Percentiles rank a stretch among this genome's conserved stretches.
Conservation (phyloP, 1,139 yeast genomes). For the Insectozyma bohioensis region DNA sequence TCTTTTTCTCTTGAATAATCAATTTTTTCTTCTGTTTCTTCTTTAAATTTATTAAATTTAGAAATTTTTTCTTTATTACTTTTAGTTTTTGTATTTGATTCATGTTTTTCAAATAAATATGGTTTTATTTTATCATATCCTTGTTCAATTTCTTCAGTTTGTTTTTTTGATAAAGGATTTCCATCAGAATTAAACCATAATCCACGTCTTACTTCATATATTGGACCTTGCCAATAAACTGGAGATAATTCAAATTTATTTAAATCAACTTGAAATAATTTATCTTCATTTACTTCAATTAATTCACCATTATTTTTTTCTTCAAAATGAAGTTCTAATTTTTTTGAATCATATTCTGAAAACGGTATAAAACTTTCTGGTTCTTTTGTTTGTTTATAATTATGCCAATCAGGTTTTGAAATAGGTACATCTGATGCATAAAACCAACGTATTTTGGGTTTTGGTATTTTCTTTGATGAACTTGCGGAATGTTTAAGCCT, state of each 20-base stretch:
- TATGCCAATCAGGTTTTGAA: constrained; percentile 61
- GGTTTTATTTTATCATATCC: constrained; percentile 44
- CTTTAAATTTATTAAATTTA: constrained; percentile 21
- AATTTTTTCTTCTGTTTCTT: constrained; percentile 11
- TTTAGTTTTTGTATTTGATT: constrained; percentile 12
- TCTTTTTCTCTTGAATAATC: constrained; percentile 28
- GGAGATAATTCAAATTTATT: constrained; percentile 56
- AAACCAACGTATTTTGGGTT: constrained; percentile 56
- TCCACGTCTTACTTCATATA: constrained; percentile 81
- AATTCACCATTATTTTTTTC: constrained; percentile 3
- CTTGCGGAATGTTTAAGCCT: background rate
- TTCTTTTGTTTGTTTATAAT: constrained; percentile 44
- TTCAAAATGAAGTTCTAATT: constrained; percentile 45
- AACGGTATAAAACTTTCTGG: constrained; percentile 74
- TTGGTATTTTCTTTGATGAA: constrained; percentile 4
- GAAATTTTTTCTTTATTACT: constrained; percentile 19
- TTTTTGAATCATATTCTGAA: constrained; percentile 57
- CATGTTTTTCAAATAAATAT: constrained; percentile 21
- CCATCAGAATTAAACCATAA: constrained; percentile 73
- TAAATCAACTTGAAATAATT: constrained; percentile 70
- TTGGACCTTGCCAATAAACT: constrained; percentile 88
- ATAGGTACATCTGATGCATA: constrained; percentile 80
- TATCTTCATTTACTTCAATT: constrained; percentile 78
- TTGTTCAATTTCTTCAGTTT: constrained; percentile 61
- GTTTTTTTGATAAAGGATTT: constrained; percentile 52